Evolutionary conservation across 768 basidiomycete species (phyloP).

Genomic region (Boletus edulis): DNA sequence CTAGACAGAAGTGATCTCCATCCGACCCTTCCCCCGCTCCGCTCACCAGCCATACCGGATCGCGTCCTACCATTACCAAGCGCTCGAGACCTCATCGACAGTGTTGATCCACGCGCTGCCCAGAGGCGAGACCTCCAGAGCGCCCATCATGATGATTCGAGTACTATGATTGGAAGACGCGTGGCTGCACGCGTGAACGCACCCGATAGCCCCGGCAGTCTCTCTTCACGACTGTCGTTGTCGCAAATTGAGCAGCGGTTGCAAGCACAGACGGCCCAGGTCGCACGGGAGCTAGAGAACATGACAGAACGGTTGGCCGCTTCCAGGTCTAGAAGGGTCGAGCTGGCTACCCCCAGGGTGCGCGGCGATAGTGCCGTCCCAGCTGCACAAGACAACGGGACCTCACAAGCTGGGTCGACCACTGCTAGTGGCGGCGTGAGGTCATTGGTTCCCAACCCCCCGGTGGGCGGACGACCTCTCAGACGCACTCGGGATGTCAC

Average conservation of each 20-base stretch:
- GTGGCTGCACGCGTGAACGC: conserved; percentile 31
- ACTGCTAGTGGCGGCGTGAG: conserved; percentile 2
- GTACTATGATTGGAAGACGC: conserved; percentile 35
- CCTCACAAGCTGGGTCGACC: neutral
- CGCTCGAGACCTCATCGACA: conserved; percentile 1
- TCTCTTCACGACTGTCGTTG: conserved; percentile 19
- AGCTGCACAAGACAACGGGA: neutral
- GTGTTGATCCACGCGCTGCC: conserved; percentile 11
- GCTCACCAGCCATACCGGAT: conserved; percentile 32
- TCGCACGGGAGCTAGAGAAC: conserved; percentile 32
- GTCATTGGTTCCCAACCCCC: neutral
- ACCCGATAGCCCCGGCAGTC: conserved; percentile 16
- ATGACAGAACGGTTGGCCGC: conserved; percentile 29
- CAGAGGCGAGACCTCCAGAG: conserved; percentile 23
- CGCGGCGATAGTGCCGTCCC: conserved; percentile 3
- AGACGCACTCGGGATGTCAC: conserved; percentile 16
- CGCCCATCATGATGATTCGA: conserved; percentile 27
- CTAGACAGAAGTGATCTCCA: conserved; percentile 14
- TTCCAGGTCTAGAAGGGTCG: conserved; percentile 23
- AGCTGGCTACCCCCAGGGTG: conserved; percentile 14
- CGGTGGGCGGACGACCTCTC: conserved; percentile 11
- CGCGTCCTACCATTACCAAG: conserved; percentile 22
- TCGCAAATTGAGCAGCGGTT: conserved; percentile 28
- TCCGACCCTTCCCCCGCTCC: conserved; percentile 16
- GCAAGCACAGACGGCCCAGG: conserved; percentile 29